phyloP scores from a whole-genome alignment of 345 rosid genomes.

The Mallotus nudiflorus region DNA sequence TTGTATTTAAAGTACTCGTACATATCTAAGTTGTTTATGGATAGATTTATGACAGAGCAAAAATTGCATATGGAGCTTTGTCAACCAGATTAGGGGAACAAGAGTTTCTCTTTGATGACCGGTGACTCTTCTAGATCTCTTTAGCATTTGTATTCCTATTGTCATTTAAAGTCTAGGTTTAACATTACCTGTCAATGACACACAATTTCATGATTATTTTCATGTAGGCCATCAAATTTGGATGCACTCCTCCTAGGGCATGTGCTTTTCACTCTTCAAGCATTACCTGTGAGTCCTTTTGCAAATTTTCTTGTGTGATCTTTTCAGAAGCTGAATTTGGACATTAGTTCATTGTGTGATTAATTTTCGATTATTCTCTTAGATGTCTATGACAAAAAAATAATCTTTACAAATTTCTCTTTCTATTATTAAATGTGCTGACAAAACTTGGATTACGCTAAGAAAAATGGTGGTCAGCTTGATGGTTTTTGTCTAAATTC shows the following conservation, averaged over 20 bases:
- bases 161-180: background rate
- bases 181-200: background rate
- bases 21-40: constrained; percentile 5
- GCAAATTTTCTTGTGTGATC: constrained; percentile 4
- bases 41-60: constrained; percentile 80
- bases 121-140: constrained; percentile 40
- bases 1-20: background rate
- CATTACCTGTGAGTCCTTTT: constrained; percentile 70
- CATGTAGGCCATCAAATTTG: constrained; percentile 82
- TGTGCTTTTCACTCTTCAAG: constrained; percentile 67
- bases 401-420: background rate
- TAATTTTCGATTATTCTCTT: background rate
- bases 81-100: constrained; percentile 77
- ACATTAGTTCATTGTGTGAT: background rate
- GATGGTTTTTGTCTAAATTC: no score
- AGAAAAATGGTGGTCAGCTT: no score
- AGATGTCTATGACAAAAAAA: no score
- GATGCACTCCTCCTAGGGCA: constrained; percentile 77
- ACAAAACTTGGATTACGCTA: background rate
- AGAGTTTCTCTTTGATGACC: constrained; percentile 65
- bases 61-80: constrained; percentile 69
- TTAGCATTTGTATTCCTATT: background rate
- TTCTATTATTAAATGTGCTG: constrained; percentile 6
- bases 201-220: constrained; percentile 1
- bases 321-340: constrained; percentile 2